These are phyloP conservation scores for Jaltomata sinuosa DNA, from an alignment of 257 asterid genomes.

Conservation along the genomic window DNA sequence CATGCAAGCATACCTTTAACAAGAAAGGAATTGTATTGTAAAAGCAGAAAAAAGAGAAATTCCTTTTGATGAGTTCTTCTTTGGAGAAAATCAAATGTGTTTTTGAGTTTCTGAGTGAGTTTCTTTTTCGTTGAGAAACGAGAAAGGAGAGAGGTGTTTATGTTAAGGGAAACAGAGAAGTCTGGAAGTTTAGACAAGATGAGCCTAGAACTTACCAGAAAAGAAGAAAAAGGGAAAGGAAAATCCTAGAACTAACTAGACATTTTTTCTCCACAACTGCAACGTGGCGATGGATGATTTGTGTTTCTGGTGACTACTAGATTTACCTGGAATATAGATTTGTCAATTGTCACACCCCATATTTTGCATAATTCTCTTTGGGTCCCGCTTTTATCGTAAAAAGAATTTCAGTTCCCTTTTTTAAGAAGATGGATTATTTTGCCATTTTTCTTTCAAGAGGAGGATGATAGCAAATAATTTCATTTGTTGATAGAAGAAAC, in stretches of 20 bases:
- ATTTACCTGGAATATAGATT: not conserved
- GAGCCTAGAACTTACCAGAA: constrained; percentile 13
- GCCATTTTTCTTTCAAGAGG: not conserved
- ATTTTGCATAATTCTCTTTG: not conserved
- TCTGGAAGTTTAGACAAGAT: not conserved
- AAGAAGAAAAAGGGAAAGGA: not conserved
- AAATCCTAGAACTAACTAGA: constrained; percentile 4
- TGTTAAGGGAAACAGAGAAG: not conserved
- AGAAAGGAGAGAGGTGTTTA: not conserved
- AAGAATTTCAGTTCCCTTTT: not conserved
- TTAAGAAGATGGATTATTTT: not conserved
- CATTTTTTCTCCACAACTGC: not conserved
- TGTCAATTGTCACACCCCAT: not conserved
- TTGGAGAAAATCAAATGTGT: not conserved
- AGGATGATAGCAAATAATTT: not conserved
- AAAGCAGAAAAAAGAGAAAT: not conserved
- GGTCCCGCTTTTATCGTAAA: not conserved
- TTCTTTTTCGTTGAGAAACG: not conserved
- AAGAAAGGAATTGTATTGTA: not conserved
- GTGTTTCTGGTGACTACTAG: not conserved
- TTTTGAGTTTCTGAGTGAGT: not conserved
- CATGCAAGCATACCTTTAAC: not conserved
- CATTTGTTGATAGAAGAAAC: not conserved
- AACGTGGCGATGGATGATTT: not conserved
- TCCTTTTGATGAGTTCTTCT: not conserved